Conservation (phyloP, 108 stramenopile species). For the Schizochytrium sp. region DNA sequence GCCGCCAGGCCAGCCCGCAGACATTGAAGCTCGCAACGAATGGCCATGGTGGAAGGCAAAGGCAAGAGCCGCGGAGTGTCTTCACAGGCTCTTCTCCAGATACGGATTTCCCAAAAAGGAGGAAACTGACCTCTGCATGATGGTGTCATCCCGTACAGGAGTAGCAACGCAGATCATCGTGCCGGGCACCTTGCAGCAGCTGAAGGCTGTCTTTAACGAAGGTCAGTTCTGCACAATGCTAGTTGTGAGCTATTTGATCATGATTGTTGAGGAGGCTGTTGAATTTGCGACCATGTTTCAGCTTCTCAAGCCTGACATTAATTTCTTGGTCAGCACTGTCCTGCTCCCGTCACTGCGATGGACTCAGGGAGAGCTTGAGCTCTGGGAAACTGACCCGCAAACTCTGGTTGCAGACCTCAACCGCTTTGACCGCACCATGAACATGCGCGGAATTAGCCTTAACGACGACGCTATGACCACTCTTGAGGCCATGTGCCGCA, state of each 20-base stretch:
- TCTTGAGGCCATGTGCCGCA: conserved; percentile 41
- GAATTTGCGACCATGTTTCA: conserved; percentile 11
- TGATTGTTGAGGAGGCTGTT: conserved; percentile 21
- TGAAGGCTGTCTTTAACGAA: conserved; percentile 1
- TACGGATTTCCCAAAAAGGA: neutral
- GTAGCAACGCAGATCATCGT: neutral
- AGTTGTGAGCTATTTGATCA: conserved; percentile 1
- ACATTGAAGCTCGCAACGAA: neutral
- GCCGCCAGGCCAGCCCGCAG: conserved; percentile 51
- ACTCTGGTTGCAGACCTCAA: conserved; percentile 4
- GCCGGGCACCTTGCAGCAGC: conserved; percentile 18
- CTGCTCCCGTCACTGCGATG: conserved; percentile 1
- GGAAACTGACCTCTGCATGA: neutral
- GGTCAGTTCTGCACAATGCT: neutral
- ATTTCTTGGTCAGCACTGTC: neutral
- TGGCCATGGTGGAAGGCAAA: conserved; percentile 58
- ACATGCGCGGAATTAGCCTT: conserved; percentile 11
- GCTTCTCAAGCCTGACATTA: conserved; percentile 30
- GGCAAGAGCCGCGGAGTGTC: neutral
- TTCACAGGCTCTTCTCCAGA: neutral
- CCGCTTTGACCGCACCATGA: conserved; percentile 41
- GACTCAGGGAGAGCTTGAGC: conserved; percentile 27
- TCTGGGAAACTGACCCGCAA: conserved; percentile 52
- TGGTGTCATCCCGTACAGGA: neutral
- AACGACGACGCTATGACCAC: conserved; percentile 12